These are phyloP conservation scores for Sequoiadendron giganteum DNA, from an alignment of 75 land plant species.

Conservation along the genomic window DNA sequence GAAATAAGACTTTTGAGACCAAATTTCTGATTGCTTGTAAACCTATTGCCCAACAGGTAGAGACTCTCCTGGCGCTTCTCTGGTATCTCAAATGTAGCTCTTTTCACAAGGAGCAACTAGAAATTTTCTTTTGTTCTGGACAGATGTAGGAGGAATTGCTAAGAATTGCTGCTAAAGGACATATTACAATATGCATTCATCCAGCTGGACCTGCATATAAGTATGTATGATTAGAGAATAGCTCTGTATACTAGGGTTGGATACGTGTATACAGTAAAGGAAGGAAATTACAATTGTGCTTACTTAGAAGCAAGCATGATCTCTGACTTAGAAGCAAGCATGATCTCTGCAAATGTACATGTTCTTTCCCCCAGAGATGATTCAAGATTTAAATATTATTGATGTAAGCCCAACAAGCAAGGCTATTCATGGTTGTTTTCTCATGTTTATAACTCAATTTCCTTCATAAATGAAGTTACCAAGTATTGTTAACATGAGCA, in stretches of 20 bases:
- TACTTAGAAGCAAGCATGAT: not conserved
- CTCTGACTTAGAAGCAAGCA: not conserved
- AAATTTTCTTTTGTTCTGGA: not conserved
- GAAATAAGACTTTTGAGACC: not conserved
- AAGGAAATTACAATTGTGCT: not conserved
- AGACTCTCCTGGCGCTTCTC: slow-evolving; percentile 1
- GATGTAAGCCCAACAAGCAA: slow-evolving; percentile 10
- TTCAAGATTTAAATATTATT: not conserved
- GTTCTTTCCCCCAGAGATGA: not conserved
- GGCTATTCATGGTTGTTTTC: slow-evolving; percentile 3
- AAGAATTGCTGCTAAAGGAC: not conserved
- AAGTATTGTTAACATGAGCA: not conserved
- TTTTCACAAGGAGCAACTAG: not conserved
- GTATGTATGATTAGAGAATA: not conserved
- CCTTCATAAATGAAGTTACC: not conserved
- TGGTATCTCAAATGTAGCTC: not conserved
- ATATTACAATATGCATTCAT: not conserved
- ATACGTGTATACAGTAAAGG: not conserved
- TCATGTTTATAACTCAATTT: not conserved
- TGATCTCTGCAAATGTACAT: slow-evolving; percentile 2
- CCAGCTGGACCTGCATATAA: not conserved
- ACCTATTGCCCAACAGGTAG: not conserved
- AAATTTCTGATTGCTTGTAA: not conserved
- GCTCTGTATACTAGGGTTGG: not conserved
- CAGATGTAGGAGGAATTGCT: not conserved